Evolutionary conservation across 108 stramenopile genomes (phyloP).

Genomic region (Ochromonas danica): DNA sequence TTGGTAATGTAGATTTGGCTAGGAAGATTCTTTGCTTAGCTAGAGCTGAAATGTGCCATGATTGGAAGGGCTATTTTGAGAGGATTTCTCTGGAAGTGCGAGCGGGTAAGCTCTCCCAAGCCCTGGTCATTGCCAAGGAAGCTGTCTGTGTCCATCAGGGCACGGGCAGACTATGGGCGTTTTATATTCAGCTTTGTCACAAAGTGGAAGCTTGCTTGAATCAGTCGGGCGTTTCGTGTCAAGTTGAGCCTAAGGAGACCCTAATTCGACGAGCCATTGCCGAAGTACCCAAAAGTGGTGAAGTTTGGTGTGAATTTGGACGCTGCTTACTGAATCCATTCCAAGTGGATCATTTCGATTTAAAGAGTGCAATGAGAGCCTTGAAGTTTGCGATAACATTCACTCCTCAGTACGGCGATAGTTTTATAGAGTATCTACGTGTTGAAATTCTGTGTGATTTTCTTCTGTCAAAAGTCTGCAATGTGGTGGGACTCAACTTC

Average conservation of each 20-base stretch:
- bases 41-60: conserved; percentile 66
- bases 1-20: conserved; percentile 72
- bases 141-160: conserved; percentile 80
- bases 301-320: conserved; percentile 94
- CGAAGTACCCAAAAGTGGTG: conserved; percentile 92
- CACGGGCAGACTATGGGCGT: conserved; percentile 94
- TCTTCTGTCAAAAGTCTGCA: conserved; percentile 28
- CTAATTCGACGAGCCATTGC: conserved; percentile 73
- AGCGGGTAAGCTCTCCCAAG: conserved; percentile 38
- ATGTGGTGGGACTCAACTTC: not conserved
- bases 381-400: conserved; percentile 91
- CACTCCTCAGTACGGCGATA: conserved; percentile 96
- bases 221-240: no score
- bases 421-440: conserved; percentile 77
- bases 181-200: conserved; percentile 82
- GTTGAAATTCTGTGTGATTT: conserved; percentile 63
- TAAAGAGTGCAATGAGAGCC: conserved; percentile 66
- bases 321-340: conserved; percentile 52
- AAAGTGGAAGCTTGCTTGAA: conserved; percentile 55
- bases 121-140: conserved; percentile 52
- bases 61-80: conserved; percentile 78
- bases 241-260: conserved; percentile 28
- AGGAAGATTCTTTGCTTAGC: conserved; percentile 70
- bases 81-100: conserved; percentile 74
- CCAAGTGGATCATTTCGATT: conserved; percentile 70